A percentile compares a stretch with the other conserved stretches of the same genome.
These are phyloP conservation scores for Penicillium paxilli DNA, from an alignment of 495 filamentous ascomycete genomes.

Conservation along the genomic window DNA sequence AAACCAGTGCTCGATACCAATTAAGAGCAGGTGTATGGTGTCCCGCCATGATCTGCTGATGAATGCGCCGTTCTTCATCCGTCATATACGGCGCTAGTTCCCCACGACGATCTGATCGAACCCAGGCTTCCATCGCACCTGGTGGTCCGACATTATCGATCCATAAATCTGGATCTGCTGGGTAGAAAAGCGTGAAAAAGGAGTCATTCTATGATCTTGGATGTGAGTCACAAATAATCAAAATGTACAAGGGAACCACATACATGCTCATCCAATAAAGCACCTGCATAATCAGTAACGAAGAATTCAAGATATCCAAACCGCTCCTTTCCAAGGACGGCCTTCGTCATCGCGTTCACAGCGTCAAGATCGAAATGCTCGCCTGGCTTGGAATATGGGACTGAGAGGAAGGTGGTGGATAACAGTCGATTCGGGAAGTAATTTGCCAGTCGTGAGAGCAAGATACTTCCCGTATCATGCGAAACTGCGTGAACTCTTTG, in stretches of 20 bases:
- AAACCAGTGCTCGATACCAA: conserved; percentile 31
- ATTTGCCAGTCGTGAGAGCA: conserved; percentile 29
- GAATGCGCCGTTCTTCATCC: conserved; percentile 17
- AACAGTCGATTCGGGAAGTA: conserved; percentile 26
- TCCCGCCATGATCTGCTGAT: conserved; percentile 28
- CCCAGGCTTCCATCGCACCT: conserved; percentile 23
- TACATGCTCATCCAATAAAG: conserved; percentile 29
- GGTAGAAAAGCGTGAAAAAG: conserved; percentile 28
- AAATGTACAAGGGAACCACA: background rate
- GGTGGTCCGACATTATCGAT: conserved; percentile 19
- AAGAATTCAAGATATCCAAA: conserved; percentile 33
- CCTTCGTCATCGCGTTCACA: conserved; percentile 21
- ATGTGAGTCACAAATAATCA: background rate
- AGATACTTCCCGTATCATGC: conserved; percentile 30
- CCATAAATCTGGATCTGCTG: conserved; percentile 17
- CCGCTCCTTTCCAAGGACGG: conserved; percentile 25
- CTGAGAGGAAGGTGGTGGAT: conserved; percentile 24
- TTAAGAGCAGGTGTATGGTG: conserved; percentile 23
- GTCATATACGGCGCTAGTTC: conserved; percentile 23
- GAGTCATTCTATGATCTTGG: conserved; percentile 16
- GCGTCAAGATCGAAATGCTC: conserved; percentile 23
- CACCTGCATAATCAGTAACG: conserved; percentile 13
- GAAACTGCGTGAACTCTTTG: conserved; percentile 16
- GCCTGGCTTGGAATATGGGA: conserved; percentile 23
- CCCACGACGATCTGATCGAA: conserved; percentile 14